phyloP scores from a whole-genome alignment of 2,329 filamentous ascomycete genomes.

The Trichoderma semiorbis region DNA sequence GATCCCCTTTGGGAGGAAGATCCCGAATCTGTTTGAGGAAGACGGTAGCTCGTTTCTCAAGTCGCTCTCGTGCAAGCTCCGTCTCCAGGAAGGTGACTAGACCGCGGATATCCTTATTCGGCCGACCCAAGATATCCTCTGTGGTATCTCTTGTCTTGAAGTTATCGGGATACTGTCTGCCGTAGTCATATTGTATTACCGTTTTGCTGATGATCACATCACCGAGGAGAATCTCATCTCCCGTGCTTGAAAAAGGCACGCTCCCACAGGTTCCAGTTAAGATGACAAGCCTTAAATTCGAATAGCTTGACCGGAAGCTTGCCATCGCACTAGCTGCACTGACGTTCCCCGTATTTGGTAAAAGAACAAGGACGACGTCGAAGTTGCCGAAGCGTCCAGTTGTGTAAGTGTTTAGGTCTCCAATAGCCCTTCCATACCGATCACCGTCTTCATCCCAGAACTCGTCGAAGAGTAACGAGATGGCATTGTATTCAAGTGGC shows the following conservation, averaged over 20 bases:
- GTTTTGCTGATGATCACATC: neutral
- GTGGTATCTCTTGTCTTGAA: neutral
- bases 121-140: neutral
- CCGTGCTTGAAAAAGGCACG: neutral
- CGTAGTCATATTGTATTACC: neutral
- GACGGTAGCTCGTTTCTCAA: neutral
- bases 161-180: neutral
- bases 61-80: neutral
- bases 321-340: neutral
- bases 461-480: neutral
- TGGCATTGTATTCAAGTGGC: neutral
- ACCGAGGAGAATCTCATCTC: neutral
- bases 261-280: neutral
- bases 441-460: neutral
- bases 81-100: neutral
- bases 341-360: neutral
- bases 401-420: neutral
- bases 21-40: neutral
- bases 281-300: neutral
- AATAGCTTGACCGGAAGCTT: neutral
- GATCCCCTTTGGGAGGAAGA: neutral
- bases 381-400: neutral
- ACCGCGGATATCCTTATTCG: neutral
- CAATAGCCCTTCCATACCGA: neutral
- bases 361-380: neutral